phyloP scores from a whole-genome alignment of 257 asterid species.

The Nicotiana undulata region DNA sequence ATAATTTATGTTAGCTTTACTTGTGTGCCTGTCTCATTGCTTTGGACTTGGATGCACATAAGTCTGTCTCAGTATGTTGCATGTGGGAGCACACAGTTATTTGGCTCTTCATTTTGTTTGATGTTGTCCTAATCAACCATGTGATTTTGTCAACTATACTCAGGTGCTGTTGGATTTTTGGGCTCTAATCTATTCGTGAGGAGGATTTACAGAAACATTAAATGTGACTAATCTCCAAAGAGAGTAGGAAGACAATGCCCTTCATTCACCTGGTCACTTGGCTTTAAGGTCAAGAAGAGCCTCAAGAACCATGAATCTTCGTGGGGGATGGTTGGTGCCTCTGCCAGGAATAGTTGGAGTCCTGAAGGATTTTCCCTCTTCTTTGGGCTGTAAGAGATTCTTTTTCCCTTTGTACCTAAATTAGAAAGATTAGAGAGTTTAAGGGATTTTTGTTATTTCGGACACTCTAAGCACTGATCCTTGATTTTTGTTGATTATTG shows the following conservation, averaged over 20 bases:
- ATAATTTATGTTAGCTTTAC: neutral
- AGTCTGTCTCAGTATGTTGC: neutral
- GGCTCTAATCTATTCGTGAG: slow-evolving; percentile 89
- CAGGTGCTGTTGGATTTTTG: slow-evolving; percentile 86
- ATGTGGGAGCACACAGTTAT: neutral
- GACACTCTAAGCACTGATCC: neutral
- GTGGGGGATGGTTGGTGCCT: slow-evolving; percentile 16
- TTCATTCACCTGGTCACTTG: neutral
- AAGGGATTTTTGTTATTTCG: slow-evolving; percentile 9
- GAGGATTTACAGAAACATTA: slow-evolving; percentile 91
- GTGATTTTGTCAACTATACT: neutral
- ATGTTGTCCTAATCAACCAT: neutral
- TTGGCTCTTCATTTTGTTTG: neutral
- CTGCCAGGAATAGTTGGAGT: slow-evolving; percentile 15
- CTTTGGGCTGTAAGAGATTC: slow-evolving; percentile 19
- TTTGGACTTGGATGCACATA: neutral
- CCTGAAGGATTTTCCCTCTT: slow-evolving; percentile 17
- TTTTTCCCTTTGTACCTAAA: slow-evolving; percentile 10
- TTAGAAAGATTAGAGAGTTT: slow-evolving; percentile 9
- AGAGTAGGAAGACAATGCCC: neutral
- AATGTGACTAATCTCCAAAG: slow-evolving; percentile 47
- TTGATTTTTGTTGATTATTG: slow-evolving; percentile 8
- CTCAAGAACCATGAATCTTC: neutral
- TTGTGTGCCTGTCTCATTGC: neutral
- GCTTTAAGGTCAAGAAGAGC: neutral